These are phyloP conservation scores for Lachnellula willkommii DNA, from an alignment of 2,329 filamentous ascomycete genomes.

Conservation along the genomic window DNA sequence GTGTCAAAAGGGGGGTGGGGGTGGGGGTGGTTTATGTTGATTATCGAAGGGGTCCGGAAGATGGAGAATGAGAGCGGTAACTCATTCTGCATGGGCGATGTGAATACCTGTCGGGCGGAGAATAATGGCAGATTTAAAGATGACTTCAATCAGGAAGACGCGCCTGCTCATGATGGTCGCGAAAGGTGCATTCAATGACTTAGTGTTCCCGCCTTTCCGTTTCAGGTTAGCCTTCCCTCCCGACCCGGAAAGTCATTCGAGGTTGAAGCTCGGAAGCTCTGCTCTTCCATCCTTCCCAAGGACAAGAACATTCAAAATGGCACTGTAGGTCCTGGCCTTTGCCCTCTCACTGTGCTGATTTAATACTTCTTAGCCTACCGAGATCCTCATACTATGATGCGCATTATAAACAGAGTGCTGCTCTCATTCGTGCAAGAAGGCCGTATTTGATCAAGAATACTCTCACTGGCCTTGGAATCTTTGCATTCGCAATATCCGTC, in stretches of 20 bases:
- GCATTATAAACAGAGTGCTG: conserved; percentile 76
- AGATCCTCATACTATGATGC: conserved; percentile 87
- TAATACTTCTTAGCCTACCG: conserved; percentile 45
- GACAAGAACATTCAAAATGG: conserved; percentile 21
- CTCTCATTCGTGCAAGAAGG: conserved; percentile 83
- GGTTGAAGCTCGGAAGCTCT: not conserved
- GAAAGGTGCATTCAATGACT: not conserved
- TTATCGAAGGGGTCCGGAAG: conserved; percentile 13
- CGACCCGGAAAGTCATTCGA: not conserved
- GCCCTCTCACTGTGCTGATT: not conserved
- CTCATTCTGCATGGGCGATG: conserved; percentile 15
- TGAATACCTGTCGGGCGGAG: conserved; percentile 1
- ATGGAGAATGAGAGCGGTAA: not conserved
- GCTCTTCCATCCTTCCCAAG: not conserved
- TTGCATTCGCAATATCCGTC: conserved; percentile 72
- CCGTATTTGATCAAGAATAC: conserved; percentile 91
- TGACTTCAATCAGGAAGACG: conserved; percentile 1
- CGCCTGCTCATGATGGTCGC: not conserved
- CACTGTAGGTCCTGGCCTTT: conserved; percentile 20
- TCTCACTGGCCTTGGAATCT: conserved; percentile 69
- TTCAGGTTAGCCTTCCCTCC: not conserved
- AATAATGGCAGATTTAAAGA: not conserved
- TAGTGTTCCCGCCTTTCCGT: not conserved
- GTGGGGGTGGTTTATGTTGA: conserved; percentile 10
- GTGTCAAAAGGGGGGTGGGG: conserved; percentile 13